Evolutionary conservation across 495 filamentous ascomycete genomes (phyloP), one percentile per base, ranked within the genome.

Genomic region (Cladorrhinum samala): DNA sequence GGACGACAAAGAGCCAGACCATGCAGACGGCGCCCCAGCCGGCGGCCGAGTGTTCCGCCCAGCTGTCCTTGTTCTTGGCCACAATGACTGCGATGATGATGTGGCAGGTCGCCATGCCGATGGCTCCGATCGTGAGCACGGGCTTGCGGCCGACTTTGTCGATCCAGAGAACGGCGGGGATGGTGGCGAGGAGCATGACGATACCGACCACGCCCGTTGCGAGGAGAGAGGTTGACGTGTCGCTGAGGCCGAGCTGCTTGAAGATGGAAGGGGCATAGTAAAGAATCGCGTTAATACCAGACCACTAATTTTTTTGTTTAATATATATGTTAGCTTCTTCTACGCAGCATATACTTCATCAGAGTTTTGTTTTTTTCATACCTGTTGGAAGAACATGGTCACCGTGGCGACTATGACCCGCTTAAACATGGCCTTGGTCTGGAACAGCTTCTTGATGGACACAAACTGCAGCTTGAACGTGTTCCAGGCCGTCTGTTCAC

Each of bases 151-250:
- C 81, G 6, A 80, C 68, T 47, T 75, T 74, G 62, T 84, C 80
- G 61, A 87, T 82, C 59, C 77, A 86, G 27, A 87, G 70, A 6
- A 89, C 81, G 0, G 85, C 77, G 0, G 84, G 86, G 27, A 87
- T 79, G 4, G 85, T 87, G 24, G 78, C 80, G 51, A 86, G 38
- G 57, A 83, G 80, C 78, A 90, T 86, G 60, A 83, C 83, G 55
- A 92, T 85, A 27, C 87, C 86, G 30, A 89, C 86, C 0, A 91
- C 87, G 30, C 87, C 88, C 0, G 88, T 91, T 3, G 87, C 87
- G 3, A 91, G 76, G 8, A 91, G 80, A 0, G 83, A 84, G 6
- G 77, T 82, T 0, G 83, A 80, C 59, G 78, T 89, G 43, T 68
- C 64, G 59, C 62, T 68, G 33, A 89, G 73, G 2, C 88, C 88